Base-by-base conservation (phyloP, 148 eudicot genomes). In the Oxyria digyna region DNA sequence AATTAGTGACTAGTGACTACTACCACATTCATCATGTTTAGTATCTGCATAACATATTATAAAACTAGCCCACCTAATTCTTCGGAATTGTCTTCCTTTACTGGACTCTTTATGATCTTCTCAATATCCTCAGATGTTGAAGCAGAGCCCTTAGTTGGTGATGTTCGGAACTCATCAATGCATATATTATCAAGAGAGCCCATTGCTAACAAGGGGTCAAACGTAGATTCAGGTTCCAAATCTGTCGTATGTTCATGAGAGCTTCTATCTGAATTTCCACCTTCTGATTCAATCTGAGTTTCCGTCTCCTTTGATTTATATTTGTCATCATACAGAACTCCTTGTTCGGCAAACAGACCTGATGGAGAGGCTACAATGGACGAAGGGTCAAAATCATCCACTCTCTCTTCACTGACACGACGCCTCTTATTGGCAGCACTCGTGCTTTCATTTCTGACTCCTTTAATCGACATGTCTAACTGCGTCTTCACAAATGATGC, bases 401-500 rank as follows among this genome's bases (percentile, higher is more conserved):
- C 54, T 67, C 72, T 57, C 20, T 29, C 78, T 42, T 67, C 70
- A 67, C 64, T 32, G 33, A 67, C 15, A 42, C 40, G 48, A 13
- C 35, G 67, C 57, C 15, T 69, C 64, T 45, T 68, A 49, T 42
- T 41, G 11, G 57, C 41, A 18, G 14, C 54, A 52, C 50, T 68
- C 64, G 35, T 55, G 45, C 67, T 68, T 38, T 75, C 78, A 68
- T 50, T 37, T 13, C 67, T 72, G 70, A 76, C 81, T 67, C 50
- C 20, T 35, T 66, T 72, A 62, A 71, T 55, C 57, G 80, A 75
- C 62, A 73, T 71, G 49, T 72, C 80, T 70, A 93, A 73, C 77
- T 89, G 96, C 50, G 42, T 79, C 76, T 85, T 85, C 31, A 90
- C 83, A 83, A 85, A 87, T n/a, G 84, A 79, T 15, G 91, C 81